Evolutionary conservation across 495 filamentous ascomycete genomes (phyloP).

Genomic region (Tuber borchii): DNA sequence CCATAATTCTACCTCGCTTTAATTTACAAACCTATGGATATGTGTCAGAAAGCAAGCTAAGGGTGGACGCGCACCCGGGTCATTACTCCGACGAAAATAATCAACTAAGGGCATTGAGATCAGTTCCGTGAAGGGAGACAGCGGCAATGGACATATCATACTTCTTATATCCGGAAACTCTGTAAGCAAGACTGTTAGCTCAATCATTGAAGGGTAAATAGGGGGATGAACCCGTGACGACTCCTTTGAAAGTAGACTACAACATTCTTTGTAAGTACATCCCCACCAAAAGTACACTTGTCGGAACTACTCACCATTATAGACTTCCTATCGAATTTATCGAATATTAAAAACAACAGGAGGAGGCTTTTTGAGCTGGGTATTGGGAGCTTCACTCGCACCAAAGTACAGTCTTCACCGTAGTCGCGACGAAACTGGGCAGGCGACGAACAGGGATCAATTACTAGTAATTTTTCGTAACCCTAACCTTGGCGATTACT

Average conservation of each 20-base stretch:
- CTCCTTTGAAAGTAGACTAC: constrained; percentile 75
- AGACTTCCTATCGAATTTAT: not conserved
- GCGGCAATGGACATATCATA: constrained; percentile 23
- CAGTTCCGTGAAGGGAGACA: constrained; percentile 2
- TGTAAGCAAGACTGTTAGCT: constrained; percentile 19
- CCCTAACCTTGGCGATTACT: too few species aligned
- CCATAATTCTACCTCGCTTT: not conserved
- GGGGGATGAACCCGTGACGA: constrained; percentile 47
- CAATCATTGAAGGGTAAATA: constrained; percentile 20
- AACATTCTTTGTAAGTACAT: constrained; percentile 7
- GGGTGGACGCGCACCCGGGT: constrained; percentile 53
- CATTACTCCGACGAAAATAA: constrained; percentile 61
- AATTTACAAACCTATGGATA: constrained; percentile 53
- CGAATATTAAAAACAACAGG: too few species aligned
- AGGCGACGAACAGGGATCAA: too few species aligned
- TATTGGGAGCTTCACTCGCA: too few species aligned
- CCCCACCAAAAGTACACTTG: not conserved
- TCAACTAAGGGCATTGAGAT: constrained; percentile 54
- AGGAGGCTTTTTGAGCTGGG: not conserved
- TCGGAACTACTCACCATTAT: not conserved
- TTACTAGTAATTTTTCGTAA: too few species aligned
- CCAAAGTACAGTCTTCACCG: too few species aligned
- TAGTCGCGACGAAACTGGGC: too few species aligned
- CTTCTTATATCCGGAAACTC: constrained; percentile 69
- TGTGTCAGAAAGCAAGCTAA: constrained; percentile 87